A percentile compares a stretch with the other conserved stretches of the same genome.
phyloP scores from a whole-genome alignment of 1,284 basidiomycete species.

The Puccinia coronata region DNA sequence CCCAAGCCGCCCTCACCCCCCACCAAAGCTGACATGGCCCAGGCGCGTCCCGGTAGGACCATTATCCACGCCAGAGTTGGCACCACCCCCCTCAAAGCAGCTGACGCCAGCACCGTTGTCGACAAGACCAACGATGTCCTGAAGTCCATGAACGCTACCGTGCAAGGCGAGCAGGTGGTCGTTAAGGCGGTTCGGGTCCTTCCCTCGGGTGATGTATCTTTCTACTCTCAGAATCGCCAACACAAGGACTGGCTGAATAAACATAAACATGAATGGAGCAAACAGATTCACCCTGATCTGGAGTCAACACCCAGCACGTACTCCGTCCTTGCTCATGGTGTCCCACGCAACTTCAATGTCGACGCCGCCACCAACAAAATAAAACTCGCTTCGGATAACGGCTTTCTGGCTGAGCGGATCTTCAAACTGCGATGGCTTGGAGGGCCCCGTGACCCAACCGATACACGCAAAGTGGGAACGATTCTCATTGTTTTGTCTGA shows the following conservation, averaged over 20 bases:
- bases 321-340: neutral
- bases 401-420: neutral
- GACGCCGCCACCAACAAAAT: neutral
- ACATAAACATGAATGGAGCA: slow-evolving; percentile 11
- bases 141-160: neutral
- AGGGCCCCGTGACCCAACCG: neutral
- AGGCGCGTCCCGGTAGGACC: neutral
- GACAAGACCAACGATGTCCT: neutral
- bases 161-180: neutral
- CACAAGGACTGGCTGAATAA: slow-evolving; percentile 22
- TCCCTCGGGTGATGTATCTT: slow-evolving; percentile 6
- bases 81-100: neutral
- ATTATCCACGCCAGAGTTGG: neutral
- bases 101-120: neutral
- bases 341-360: neutral
- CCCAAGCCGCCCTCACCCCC: neutral
- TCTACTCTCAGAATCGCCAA: neutral
- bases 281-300: slow-evolving; percentile 1
- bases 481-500: neutral
- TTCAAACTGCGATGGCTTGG: neutral
- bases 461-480: neutral
- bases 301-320: neutral
- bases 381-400: neutral
- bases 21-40: neutral
- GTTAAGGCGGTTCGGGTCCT: neutral